Evolutionary conservation across 164 flowering plant genomes (phyloP).

Genomic region (Vitis rotundifolia): DNA sequence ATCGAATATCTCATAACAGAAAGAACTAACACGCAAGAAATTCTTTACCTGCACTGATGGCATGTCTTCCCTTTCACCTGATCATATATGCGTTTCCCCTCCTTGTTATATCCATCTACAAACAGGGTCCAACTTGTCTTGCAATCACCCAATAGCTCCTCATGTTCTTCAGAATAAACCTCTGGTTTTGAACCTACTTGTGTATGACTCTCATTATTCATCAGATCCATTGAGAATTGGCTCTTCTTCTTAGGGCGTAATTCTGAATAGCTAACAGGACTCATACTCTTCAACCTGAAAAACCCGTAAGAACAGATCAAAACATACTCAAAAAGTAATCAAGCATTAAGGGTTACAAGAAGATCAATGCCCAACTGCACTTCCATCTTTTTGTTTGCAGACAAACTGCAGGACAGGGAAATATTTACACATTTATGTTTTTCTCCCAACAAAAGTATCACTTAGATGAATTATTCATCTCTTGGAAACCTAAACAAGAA

Average conservation of each 20-base stretch:
- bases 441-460: no score
- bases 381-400: no score
- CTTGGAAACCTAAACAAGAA: not conserved
- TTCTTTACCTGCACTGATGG: constrained; percentile 35
- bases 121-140: constrained; percentile 15
- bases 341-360: no score
- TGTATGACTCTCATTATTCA: constrained; percentile 2
- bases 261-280: constrained; percentile 24
- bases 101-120: constrained; percentile 28
- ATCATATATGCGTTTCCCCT: constrained; percentile 33
- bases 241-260: not conserved
- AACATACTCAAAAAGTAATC: no score
- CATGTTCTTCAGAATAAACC: constrained; percentile 33
- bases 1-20: not conserved
- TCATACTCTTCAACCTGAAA: constrained; percentile 25
- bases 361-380: no score
- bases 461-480: no score
- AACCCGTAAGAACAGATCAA: not conserved
- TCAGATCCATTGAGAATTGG: not conserved
- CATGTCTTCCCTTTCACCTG: constrained; percentile 25
- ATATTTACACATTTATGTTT: no score
- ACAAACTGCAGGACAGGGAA: no score
- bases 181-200: constrained; percentile 28
- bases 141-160: constrained; percentile 29
- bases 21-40: not conserved